Conservation (phyloP, 83 land plant genomes). For the Picea engelmannii region DNA sequence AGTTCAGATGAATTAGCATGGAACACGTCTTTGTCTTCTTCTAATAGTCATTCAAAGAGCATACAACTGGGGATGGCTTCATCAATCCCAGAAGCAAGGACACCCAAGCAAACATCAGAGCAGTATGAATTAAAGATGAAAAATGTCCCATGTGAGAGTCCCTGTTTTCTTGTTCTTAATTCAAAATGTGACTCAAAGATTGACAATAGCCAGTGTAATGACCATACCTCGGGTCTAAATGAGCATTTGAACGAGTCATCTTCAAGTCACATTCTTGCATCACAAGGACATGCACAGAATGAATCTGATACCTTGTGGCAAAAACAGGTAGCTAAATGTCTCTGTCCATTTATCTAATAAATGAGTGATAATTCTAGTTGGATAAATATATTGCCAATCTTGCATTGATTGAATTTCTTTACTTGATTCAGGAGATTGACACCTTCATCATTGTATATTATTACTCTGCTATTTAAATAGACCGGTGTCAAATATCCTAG, state of each 20-base stretch:
- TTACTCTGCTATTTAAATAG: background rate
- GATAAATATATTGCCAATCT: background rate
- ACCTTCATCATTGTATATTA: background rate
- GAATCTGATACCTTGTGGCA: background rate
- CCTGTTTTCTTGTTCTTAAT: constrained; percentile 1
- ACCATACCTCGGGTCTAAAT: background rate
- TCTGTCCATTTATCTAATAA: constrained; percentile 1
- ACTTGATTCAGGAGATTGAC: background rate
- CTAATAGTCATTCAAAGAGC: background rate
- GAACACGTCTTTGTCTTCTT: constrained; percentile 10
- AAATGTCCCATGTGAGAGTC: constrained; percentile 2
- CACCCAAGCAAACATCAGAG: background rate
- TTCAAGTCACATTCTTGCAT: background rate
- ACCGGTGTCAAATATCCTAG: background rate
- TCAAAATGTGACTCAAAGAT: background rate
- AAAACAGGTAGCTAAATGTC: constrained; percentile 8
- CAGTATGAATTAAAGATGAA: constrained; percentile 7
- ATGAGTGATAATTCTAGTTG: background rate
- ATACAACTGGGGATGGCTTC: background rate
- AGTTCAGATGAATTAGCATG: constrained; percentile 17
- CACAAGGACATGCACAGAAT: background rate
- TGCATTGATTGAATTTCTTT: background rate
- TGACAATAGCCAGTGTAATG: background rate
- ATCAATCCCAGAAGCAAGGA: constrained; percentile 5
- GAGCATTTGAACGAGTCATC: constrained; percentile 7